Percentiles rank a stretch among this genome's conserved stretches.
Evolutionary conservation across 2,329 filamentous ascomycete genomes (phyloP).

Genomic region (Hymenoscyphus fructigenus): DNA sequence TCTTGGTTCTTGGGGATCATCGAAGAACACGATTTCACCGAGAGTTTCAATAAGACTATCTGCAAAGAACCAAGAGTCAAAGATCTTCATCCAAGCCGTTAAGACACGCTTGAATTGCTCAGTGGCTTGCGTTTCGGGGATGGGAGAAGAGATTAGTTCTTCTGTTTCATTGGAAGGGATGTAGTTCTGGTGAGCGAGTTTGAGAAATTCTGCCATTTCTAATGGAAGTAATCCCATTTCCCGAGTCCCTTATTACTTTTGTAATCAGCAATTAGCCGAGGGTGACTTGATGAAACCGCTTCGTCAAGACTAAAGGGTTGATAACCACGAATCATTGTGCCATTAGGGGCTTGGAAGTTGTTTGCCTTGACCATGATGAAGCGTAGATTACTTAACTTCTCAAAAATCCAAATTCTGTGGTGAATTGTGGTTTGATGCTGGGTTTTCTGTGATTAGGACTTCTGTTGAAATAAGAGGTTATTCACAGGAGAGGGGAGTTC

Average conservation of each 20-base stretch:
- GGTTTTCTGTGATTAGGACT: too few relatives aligned
- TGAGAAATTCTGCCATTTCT: neutral
- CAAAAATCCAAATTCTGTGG: too few relatives aligned
- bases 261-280: neutral
- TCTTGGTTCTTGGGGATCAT: neutral
- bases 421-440: too few relatives aligned
- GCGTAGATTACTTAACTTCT: neutral
- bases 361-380: neutral
- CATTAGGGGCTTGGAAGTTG: neutral
- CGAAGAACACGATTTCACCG: neutral
- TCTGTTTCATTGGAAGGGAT: neutral
- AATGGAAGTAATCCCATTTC: neutral
- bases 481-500: too few relatives aligned
- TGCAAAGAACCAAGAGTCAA: neutral
- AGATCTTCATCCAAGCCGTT: neutral
- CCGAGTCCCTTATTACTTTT: neutral
- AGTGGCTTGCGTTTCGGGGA: neutral
- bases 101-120: neutral
- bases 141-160: neutral
- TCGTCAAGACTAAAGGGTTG: neutral
- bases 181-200: neutral
- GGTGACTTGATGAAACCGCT: neutral
- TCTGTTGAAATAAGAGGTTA: too few relatives aligned
- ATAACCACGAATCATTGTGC: neutral
- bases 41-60: neutral